Percentiles rank a stretch among this genome's conserved stretches.
Conservation (phyloP, 2,329 filamentous ascomycete genomes). For the Paecilomyces formosus region DNA sequence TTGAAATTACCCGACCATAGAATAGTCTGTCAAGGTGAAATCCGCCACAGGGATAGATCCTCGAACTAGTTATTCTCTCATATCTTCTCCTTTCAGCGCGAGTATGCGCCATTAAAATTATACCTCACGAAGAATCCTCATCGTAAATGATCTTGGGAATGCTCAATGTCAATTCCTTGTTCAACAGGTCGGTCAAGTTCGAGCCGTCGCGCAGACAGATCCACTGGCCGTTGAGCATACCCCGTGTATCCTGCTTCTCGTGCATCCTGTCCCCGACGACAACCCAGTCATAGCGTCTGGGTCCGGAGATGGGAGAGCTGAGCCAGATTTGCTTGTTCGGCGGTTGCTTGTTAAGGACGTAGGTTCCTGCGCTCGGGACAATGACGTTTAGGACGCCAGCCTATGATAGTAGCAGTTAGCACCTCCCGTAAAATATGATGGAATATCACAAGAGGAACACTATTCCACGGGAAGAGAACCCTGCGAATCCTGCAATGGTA, state of each 20-base stretch:
- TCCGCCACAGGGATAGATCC: neutral
- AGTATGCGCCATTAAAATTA: neutral
- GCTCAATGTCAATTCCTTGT: constrained; percentile 66
- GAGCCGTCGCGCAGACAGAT: constrained; percentile 80
- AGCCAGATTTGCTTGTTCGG: constrained; percentile 98
- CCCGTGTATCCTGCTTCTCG: constrained; percentile 66
- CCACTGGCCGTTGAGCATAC: constrained; percentile 59
- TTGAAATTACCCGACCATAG: neutral
- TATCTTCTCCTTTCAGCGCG: neutral
- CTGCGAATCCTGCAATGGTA: neutral
- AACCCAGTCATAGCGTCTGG: constrained; percentile 92
- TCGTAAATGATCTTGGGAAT: constrained; percentile 38
- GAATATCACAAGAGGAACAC: neutral
- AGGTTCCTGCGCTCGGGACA: constrained; percentile 65
- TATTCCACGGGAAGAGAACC: neutral
- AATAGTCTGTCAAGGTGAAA: neutral
- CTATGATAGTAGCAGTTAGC: constrained; percentile 38
- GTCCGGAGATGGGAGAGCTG: constrained; percentile 80
- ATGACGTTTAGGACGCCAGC: constrained; percentile 76
- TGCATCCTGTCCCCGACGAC: constrained; percentile 61
- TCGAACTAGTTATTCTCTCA: neutral
- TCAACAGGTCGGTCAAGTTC: constrained; percentile 64
- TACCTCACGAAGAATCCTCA: constrained; percentile 5
- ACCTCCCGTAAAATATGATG: constrained; percentile 6
- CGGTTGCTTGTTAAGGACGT: constrained; percentile 97